Evolutionary conservation across 306 rosid genomes (phyloP), one percentile per base, ranked within the genome.

Genomic region (Carpinus fangiana): DNA sequence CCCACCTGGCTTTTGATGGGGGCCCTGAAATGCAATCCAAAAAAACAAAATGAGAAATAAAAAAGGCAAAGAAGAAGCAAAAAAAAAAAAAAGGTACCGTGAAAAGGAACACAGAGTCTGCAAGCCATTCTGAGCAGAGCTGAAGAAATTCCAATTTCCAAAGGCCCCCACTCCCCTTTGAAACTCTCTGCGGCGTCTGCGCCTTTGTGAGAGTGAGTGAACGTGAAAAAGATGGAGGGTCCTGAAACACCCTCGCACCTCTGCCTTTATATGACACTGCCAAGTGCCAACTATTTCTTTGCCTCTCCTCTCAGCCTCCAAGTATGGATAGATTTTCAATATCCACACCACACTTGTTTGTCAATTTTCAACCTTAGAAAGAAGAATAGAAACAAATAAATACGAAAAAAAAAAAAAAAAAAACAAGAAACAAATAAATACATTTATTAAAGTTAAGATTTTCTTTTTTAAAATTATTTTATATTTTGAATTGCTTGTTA

Each of bases 51-150:
- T 4, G 57, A 7, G 36, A 4, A 51, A 12, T 14, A 0, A 13
- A 72, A 12, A 26, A 21, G 14, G 18, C 16, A 31, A 10, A 3
- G 47, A 46, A 65, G 5, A 36, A 41, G 45, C 59, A 23, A 61
- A 31, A 48, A 48, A 9, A n/a, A n/a, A 9, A 11, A 0, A 48
- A 11, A 3, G 14, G 17, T 48, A 90, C 98, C 90, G 69, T 85
- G 80, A 87, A 82, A 50, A 89, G 89, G 87, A 87, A 72, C 50
- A 79, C 48, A 54, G 97, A 91, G 88, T 89, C 91, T 12, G 86
- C 84, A 89, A 81, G 97, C 96, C 97, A 92, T 92, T 77, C 12
- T 48, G 55, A 70, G 82, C 82, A 73, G 81, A 85, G 54, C 60
- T 55, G 72, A 28, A 70, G 76, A 21, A 77, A 72, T 52, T 62